These are phyloP conservation scores for Aureoboletus auriporus DNA, from an alignment of 768 basidiomycete genomes.

Conservation along the genomic window DNA sequence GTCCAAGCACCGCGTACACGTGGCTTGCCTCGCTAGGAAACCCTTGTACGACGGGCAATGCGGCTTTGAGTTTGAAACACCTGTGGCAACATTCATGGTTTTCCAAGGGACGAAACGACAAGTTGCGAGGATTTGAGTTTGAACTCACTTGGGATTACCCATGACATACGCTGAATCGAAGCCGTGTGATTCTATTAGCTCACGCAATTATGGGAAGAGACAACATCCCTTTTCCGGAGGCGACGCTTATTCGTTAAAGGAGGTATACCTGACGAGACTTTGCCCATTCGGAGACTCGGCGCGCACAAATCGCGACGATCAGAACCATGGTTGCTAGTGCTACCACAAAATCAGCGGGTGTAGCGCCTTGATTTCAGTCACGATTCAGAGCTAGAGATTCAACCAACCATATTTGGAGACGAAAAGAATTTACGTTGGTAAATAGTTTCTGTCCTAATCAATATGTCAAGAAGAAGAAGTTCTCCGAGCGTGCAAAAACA, in stretches of 20 bases:
- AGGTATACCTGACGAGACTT: not conserved
- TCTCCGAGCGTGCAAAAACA: too few species aligned
- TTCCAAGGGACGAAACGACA: not conserved
- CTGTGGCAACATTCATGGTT: not conserved
- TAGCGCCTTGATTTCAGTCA: too few species aligned
- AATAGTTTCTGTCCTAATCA: too few species aligned
- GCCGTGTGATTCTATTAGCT: too few species aligned
- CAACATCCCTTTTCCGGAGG: constrained; percentile 2
- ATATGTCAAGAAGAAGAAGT: too few species aligned
- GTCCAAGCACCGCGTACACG: constrained; percentile 12
- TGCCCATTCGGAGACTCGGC: not conserved
- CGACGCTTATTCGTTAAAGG: constrained; percentile 16
- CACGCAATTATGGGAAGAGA: constrained; percentile 2
- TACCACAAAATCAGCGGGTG: too few species aligned
- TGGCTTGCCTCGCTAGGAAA: constrained; percentile 1
- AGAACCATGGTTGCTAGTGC: constrained; percentile 9
- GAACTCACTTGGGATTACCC: not conserved
- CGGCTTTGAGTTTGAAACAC: constrained; percentile 2
- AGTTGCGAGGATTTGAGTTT: constrained; percentile 2
- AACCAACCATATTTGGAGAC: too few species aligned
- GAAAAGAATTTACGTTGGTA: too few species aligned
- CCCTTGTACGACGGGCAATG: not conserved
- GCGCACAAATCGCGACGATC: constrained; percentile 4
- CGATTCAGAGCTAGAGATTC: too few species aligned
- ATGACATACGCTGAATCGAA: not conserved